phyloP scores from a whole-genome alignment of 192 early-diverging fungal species.

The Rhizophagus sp. region DNA sequence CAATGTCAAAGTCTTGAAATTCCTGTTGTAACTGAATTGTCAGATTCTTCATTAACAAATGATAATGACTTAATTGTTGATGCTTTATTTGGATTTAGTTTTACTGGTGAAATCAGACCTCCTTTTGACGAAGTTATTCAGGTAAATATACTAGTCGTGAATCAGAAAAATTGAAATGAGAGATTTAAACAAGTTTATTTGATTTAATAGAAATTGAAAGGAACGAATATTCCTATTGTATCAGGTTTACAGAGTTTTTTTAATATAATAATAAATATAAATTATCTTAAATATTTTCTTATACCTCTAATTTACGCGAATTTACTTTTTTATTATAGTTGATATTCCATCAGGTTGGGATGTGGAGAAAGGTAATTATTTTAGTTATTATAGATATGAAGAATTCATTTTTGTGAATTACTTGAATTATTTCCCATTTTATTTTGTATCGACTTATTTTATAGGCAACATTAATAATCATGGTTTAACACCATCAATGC shows the following conservation, averaged over 20 bases:
- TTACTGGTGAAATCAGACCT: slow-evolving; percentile 71
- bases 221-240: slow-evolving; percentile 30
- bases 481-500: slow-evolving; percentile 73
- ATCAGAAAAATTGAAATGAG: background rate
- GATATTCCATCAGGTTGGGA: slow-evolving; percentile 97
- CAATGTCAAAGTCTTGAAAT: slow-evolving; percentile 74
- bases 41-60: slow-evolving; percentile 41
- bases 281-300: too few species aligned
- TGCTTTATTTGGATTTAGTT: slow-evolving; percentile 93
- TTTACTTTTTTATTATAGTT: slow-evolving; percentile 52
- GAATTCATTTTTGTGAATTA: background rate
- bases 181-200: background rate
- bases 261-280: background rate
- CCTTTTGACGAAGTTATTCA: slow-evolving; percentile 73
- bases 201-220: slow-evolving; percentile 24
- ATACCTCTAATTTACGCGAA: background rate
- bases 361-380: slow-evolving; percentile 73
- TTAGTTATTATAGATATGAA: background rate
- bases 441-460: background rate
- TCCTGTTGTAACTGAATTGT: slow-evolving; percentile 51
- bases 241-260: slow-evolving; percentile 17
- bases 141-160: slow-evolving; percentile 33
- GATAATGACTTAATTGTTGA: slow-evolving; percentile 76
- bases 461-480: slow-evolving; percentile 47
- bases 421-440: background rate